phyloP scores from a whole-genome alignment of 1,139 yeast species.

The Pichia sp. region DNA sequence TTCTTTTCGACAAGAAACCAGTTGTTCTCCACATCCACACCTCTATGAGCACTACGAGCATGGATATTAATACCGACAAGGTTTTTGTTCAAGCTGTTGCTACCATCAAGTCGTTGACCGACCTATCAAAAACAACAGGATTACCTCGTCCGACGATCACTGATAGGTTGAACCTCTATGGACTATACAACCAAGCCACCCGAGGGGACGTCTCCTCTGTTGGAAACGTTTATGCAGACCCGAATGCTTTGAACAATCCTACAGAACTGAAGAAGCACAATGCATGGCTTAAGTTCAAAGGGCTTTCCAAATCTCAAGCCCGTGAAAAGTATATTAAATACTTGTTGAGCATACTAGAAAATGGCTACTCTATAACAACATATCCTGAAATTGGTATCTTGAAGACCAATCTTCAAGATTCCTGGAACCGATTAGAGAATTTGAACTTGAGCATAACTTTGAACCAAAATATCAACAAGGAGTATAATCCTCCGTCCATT shows the following conservation, averaged over 20 bases:
- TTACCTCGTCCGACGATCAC: slow-evolving; percentile 80
- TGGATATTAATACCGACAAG: slow-evolving; percentile 52
- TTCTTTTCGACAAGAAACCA: neutral
- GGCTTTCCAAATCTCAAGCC: slow-evolving; percentile 67
- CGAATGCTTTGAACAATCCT: slow-evolving; percentile 48
- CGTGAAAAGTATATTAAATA: slow-evolving; percentile 64
- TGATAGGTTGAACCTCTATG: slow-evolving; percentile 65
- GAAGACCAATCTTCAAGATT: slow-evolving; percentile 4
- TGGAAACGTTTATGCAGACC: slow-evolving; percentile 37
- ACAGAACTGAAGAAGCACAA: slow-evolving; percentile 73
- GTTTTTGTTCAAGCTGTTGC: slow-evolving; percentile 79
- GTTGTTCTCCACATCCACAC: too few relatives aligned
- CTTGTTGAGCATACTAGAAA: slow-evolving; percentile 48
- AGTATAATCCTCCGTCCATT: neutral
- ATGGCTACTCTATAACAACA: slow-evolving; percentile 2
- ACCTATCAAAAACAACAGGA: slow-evolving; percentile 63
- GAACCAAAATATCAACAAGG: neutral
- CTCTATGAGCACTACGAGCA: neutral
- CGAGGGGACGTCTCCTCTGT: slow-evolving; percentile 74
- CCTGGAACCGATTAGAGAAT: slow-evolving; percentile 55
- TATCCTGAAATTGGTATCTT: slow-evolving; percentile 2
- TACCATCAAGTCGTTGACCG: slow-evolving; percentile 69
- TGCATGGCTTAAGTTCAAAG: slow-evolving; percentile 78
- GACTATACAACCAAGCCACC: slow-evolving; percentile 82
- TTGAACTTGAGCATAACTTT: neutral